Base-by-base conservation (phyloP, 2,329 filamentous ascomycete genomes). In the Alternaria atra region DNA sequence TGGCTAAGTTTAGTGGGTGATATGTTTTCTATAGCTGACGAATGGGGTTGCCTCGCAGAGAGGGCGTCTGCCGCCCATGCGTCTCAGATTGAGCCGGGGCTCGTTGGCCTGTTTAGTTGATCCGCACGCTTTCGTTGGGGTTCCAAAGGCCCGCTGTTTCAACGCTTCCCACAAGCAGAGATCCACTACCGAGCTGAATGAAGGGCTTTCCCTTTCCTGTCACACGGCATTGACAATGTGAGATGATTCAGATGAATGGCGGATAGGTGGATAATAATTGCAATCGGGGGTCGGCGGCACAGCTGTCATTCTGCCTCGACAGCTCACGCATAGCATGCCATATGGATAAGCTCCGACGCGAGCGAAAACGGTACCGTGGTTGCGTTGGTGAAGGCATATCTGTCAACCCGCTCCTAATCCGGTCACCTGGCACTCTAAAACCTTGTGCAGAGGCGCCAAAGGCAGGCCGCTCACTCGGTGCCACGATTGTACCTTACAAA, bases 21-120 rank as follows among this genome's bases (percentile, higher is more conserved):
- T 63, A 56, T 55, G 62, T 68, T 73, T 71, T 63, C 44, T 13
- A 43, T 3, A 15, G 10, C 37, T 9, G 42, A 47, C 70, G 64
- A 73, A 72, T 70, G 46, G 59, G 52, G 40, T 39, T 25, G 17
- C 17, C 44, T 39, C 23, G 61, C 61, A 57, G 55, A 52, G 60
- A 44, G 37, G 29, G 55, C 55, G 29, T 55, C 55, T 53, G 52
- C 61, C 68, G 69, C 70, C 67, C 66, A 64, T 60, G 64, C 65
- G 70, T 74, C 71, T 62, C 69, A 73, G 67, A 60, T 69, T 67
- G 55, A 61, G 58, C 60, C 57, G 66, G 67, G 63, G 57, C n/a
- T 29, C 23, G 50, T 62, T 52, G 50, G 34, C 55, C 44, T 67
- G 55, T 65, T 66, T 56, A 55, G 55, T 57, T 50, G 56, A 63